Percentiles rank a stretch among this genome's conserved stretches.
Evolutionary conservation across 2,329 filamentous ascomycete genomes (phyloP).

Genomic region (Pezicula radicicola): DNA sequence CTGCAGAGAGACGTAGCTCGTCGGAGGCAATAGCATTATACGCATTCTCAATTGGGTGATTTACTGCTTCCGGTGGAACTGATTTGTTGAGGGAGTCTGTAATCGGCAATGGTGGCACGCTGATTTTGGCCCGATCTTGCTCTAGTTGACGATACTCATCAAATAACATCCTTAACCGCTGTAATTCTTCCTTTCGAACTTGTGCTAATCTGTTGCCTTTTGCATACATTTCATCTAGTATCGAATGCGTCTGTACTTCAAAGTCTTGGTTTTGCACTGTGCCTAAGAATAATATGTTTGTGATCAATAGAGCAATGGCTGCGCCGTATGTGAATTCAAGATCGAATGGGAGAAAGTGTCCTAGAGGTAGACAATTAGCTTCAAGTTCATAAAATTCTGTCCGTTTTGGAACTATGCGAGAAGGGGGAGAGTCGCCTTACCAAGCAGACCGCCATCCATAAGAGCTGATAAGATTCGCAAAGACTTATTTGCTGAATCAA

Average conservation of each 20-base stretch:
- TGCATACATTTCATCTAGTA: slow-evolving; percentile 32
- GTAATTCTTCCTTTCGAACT: slow-evolving; percentile 31
- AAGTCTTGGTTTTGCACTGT: slow-evolving; percentile 22
- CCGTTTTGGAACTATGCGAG: no score
- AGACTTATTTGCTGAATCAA: slow-evolving; percentile 38
- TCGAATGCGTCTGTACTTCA: slow-evolving; percentile 18
- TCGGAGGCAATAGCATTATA: no score
- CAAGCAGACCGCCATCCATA: background rate
- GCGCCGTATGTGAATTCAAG: slow-evolving; percentile 35
- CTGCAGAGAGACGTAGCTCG: no score
- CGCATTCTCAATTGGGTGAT: no score
- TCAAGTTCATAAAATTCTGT: no score
- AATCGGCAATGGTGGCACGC: no score
- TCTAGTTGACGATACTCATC: no score
- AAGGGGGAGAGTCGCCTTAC: no score
- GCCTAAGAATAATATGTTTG: slow-evolving; percentile 32
- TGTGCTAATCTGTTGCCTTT: slow-evolving; percentile 31
- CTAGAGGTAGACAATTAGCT: slow-evolving; percentile 14
- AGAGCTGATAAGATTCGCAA: slow-evolving; percentile 32
- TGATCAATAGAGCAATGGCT: slow-evolving; percentile 33
- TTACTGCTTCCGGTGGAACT: no score
- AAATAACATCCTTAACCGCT: background rate
- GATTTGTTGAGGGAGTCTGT: no score
- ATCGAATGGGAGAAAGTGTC: slow-evolving; percentile 35
- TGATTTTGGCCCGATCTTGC: no score